Conservation (phyloP, 1,284 basidiomycete genomes). For the Puccinia horiana region DNA sequence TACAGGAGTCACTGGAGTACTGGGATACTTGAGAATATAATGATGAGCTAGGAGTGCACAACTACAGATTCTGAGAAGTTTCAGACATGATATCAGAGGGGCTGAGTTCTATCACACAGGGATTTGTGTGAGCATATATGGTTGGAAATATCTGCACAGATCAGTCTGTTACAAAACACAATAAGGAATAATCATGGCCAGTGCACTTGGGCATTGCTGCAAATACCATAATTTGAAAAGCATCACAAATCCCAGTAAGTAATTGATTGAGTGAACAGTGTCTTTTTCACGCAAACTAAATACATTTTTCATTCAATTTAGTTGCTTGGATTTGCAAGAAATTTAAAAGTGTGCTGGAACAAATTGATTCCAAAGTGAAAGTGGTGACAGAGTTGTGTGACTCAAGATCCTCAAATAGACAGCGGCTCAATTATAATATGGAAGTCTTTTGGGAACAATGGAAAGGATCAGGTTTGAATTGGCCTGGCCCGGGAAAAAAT, state of each 20-base stretch:
- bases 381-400: neutral
- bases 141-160: neutral
- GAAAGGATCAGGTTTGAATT: neutral
- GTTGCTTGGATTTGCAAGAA: neutral
- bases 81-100: no score
- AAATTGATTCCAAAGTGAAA: neutral
- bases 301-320: neutral
- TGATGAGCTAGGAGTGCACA: no score
- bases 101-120: conserved; percentile 7
- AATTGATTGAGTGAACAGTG: neutral
- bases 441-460: neutral
- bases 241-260: neutral
- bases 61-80: no score
- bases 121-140: neutral
- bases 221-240: neutral
- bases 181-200: no score
- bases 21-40: no score
- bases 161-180: conserved; percentile 2
- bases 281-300: no score
- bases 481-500: neutral
- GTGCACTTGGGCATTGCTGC: neutral
- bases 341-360: neutral
- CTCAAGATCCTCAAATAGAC: neutral
- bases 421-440: neutral
- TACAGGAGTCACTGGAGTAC: no score